Conservation (phyloP, 176 grass and related monocot genomes). For the Elymus sibiricus region DNA sequence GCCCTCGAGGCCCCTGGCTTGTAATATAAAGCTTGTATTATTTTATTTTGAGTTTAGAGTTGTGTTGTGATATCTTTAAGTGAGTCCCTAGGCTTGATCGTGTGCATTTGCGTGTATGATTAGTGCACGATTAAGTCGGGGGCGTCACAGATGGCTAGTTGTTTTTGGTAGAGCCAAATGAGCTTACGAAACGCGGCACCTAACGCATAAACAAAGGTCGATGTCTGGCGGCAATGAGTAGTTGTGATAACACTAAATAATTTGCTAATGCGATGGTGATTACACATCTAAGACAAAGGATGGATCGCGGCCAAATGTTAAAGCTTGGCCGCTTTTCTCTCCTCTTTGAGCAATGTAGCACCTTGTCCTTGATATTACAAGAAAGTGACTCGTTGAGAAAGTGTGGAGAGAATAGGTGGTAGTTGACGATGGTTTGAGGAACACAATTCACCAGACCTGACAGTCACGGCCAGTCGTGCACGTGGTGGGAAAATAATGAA, state of each 20-base stretch:
- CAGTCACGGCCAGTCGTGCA: not conserved
- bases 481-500: not conserved
- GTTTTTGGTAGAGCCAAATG: constrained; percentile 4
- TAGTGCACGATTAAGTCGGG: no score
- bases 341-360: not conserved
- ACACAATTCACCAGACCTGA: not conserved
- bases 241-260: not conserved
- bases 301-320: not conserved
- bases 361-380: not conserved
- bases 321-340: not conserved
- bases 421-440: no score
- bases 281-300: not conserved
- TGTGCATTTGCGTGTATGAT: no score
- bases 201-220: not conserved
- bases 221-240: not conserved
- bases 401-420: no score
- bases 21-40: no score
- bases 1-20: no score
- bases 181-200: not conserved
- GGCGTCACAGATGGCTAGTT: not conserved
- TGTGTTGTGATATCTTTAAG: no score
- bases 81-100: no score
- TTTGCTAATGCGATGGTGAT: not conserved
- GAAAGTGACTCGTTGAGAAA: no score
- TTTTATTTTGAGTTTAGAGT: no score